Conservation (phyloP, 345 rosid species). For the Gossypium stocksii region DNA sequence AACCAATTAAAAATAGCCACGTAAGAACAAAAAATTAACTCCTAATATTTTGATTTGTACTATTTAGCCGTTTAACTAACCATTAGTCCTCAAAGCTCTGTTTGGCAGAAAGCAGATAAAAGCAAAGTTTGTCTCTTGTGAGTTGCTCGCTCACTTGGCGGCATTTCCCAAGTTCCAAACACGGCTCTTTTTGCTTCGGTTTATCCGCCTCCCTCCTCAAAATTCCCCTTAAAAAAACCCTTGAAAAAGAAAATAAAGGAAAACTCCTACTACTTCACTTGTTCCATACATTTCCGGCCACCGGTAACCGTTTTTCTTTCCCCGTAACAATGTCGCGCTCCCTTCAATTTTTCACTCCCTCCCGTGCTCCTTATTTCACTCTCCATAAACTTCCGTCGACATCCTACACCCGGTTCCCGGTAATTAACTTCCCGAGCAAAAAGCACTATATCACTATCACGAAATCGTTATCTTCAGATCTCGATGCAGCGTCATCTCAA, state of each 20-base stretch:
- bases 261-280: neutral
- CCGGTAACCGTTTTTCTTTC: constrained; percentile 11
- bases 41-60: neutral
- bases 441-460: neutral
- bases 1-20: constrained; percentile 1
- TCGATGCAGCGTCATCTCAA: constrained; percentile 33
- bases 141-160: constrained; percentile 21
- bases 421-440: constrained; percentile 4
- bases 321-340: constrained; percentile 54
- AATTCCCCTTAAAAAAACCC: neutral
- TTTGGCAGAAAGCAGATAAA: neutral
- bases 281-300: neutral
- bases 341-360: constrained; percentile 52
- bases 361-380: constrained; percentile 33
- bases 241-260: neutral
- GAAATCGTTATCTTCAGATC: constrained; percentile 52
- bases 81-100: neutral
- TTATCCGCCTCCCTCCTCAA: constrained; percentile 33
- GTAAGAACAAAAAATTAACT: neutral
- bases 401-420: constrained; percentile 32
- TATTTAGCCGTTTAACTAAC: neutral
- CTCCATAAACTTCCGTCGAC: constrained; percentile 35
- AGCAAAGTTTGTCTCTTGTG: neutral
- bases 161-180: constrained; percentile 20
- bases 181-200: constrained; percentile 24